phyloP scores from a whole-genome alignment of 2,329 filamentous ascomycete genomes.

The Torrubiella hemipterigena region DNA sequence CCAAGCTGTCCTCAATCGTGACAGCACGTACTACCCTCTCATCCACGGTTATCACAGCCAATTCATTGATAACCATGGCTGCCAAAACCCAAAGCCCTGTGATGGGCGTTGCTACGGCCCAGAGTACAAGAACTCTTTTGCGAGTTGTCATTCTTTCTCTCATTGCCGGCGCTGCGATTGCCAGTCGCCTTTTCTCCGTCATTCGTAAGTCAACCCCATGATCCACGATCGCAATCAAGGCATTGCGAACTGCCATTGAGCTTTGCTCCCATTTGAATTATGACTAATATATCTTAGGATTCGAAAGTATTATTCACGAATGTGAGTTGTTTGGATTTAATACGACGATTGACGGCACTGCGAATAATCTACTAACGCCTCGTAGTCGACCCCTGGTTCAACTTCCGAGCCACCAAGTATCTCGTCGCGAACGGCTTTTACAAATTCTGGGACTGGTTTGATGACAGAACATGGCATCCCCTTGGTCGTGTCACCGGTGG shows the following conservation, averaged over 20 bases:
- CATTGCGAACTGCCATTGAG: too few relatives aligned
- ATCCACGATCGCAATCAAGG: too few relatives aligned
- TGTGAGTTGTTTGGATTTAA: slow-evolving; percentile 66
- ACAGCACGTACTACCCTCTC: slow-evolving; percentile 14
- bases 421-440: slow-evolving; percentile 95
- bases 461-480: slow-evolving; percentile 99
- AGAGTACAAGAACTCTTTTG: slow-evolving; percentile 74
- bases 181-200: slow-evolving; percentile 93
- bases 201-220: slow-evolving; percentile 68
- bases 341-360: slow-evolving; percentile 6
- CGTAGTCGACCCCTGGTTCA: slow-evolving; percentile 98
- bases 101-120: slow-evolving; percentile 60
- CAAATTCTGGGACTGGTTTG: slow-evolving; percentile 99
- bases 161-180: slow-evolving; percentile 83
- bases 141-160: slow-evolving; percentile 81
- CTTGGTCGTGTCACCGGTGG: slow-evolving; percentile 96
- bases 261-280: too few relatives aligned
- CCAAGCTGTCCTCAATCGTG: slow-evolving; percentile 30
- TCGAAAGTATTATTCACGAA: slow-evolving; percentile 99
- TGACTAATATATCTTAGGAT: too few relatives aligned
- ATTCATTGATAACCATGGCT: slow-evolving; percentile 29
- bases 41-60: slow-evolving; percentile 15
- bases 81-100: slow-evolving; percentile 39
- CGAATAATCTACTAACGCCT: slow-evolving; percentile 13
- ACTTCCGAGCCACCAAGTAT: slow-evolving; percentile 97